Evolutionary conservation across 202 grass and related monocot species (phyloP).

Genomic region (Schoenoplectus triqueter): DNA sequence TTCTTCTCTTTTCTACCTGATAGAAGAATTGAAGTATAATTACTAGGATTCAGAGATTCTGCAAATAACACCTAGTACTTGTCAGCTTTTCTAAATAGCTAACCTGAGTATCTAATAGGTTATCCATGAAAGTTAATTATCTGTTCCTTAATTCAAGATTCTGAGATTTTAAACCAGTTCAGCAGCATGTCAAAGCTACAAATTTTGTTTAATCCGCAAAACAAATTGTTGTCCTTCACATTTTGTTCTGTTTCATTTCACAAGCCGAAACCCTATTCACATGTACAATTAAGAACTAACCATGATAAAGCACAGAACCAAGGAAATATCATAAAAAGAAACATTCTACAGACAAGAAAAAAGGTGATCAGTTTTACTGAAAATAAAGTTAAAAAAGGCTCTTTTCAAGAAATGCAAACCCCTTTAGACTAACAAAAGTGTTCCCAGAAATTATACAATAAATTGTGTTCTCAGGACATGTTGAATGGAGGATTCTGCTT

Average conservation of each 20-base stretch:
- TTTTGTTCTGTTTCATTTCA: not conserved
- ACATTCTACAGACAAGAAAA: not conserved
- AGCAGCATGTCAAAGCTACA: not conserved
- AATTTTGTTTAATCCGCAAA: not conserved
- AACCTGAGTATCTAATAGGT: not conserved
- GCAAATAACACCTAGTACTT: not conserved
- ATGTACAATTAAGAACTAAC: not conserved
- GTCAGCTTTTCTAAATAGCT: constrained; percentile 1
- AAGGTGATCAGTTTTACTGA: not conserved
- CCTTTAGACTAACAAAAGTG: not conserved
- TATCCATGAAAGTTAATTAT: not conserved
- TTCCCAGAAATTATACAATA: not conserved
- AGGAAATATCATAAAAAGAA: not conserved
- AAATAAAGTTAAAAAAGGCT: not conserved
- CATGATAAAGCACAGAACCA: not conserved
- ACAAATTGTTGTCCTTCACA: not conserved
- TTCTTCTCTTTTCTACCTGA: constrained; percentile 94
- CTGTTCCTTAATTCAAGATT: not conserved
- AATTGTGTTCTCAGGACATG: not conserved
- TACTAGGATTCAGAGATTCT: not conserved
- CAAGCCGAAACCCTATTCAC: not conserved
- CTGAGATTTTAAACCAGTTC: not conserved
- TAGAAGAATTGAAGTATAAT: not conserved
- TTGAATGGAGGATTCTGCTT: not conserved
- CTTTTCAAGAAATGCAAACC: not conserved